Percentiles rank a stretch among this genome's conserved stretches.
Evolutionary conservation across 495 filamentous ascomycete species (phyloP).

Genomic region (Xylaria sp.): DNA sequence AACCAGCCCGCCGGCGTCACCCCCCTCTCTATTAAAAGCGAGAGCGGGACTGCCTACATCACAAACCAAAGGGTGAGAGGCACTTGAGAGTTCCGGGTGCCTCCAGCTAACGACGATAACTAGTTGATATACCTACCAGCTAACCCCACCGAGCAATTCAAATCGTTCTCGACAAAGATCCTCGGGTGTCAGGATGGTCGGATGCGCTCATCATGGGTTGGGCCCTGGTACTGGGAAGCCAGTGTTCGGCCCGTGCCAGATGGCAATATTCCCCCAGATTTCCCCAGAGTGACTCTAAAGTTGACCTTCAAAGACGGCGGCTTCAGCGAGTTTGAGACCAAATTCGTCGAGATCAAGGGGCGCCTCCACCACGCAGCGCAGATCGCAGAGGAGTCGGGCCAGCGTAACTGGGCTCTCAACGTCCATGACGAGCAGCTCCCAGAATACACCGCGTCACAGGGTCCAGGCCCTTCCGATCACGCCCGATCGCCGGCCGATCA

Average conservation of each 20-base stretch:
- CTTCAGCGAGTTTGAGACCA: conserved; percentile 86
- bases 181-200: conserved; percentile 87
- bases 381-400: conserved; percentile 59
- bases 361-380: conserved; percentile 80
- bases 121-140: conserved; percentile 91
- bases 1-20: conserved; percentile 51
- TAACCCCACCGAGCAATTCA: conserved; percentile 68
- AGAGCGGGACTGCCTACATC: conserved; percentile 69
- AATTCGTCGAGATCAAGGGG: conserved; percentile 86
- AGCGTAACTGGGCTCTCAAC: conserved; percentile 58
- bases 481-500: conserved; percentile 29
- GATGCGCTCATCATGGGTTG: conserved; percentile 90
- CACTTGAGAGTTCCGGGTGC: background rate
- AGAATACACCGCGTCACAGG: conserved; percentile 67
- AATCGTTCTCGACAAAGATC: conserved; percentile 89
- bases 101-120: conserved; percentile 22
- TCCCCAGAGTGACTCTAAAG: conserved; percentile 76
- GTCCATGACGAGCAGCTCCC: conserved; percentile 85
- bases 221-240: conserved; percentile 91
- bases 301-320: conserved; percentile 95
- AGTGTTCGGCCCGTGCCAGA: conserved; percentile 78
- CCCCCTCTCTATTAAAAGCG: conserved; percentile 55
- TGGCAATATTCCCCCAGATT: conserved; percentile 83
- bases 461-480: conserved; percentile 31
- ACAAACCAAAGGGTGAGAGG: conserved; percentile 84